phyloP scores from a whole-genome alignment of 306 rosid genomes.

The Erythrophleum fordii region DNA sequence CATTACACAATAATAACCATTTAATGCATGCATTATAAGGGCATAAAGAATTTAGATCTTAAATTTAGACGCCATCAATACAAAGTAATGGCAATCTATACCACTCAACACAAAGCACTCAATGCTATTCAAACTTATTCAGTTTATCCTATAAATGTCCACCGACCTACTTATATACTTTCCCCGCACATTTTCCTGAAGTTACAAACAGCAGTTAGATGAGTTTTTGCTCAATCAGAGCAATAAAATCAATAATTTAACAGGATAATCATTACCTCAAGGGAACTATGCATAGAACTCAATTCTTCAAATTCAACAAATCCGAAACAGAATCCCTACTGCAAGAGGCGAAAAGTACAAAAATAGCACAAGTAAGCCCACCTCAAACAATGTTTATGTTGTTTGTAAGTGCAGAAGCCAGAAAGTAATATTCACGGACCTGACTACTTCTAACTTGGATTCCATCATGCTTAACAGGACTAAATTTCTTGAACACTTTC shows the following conservation, averaged over 20 bases:
- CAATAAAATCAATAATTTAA: background rate
- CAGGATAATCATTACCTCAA: slow-evolving; percentile 62
- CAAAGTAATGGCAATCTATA: background rate
- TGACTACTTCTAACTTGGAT: slow-evolving; percentile 78
- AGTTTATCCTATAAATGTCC: background rate
- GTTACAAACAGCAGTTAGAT: background rate
- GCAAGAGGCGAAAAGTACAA: slow-evolving; percentile 45
- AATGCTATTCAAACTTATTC: background rate
- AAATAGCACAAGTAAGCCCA: slow-evolving; percentile 28
- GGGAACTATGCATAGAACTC: slow-evolving; percentile 75
- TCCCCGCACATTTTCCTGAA: background rate
- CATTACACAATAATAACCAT: background rate
- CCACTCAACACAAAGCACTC: background rate
- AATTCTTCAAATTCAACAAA: slow-evolving; percentile 81
- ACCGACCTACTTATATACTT: background rate
- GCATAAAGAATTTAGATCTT: background rate
- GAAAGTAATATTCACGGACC: slow-evolving; percentile 45
- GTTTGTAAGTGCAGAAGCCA: slow-evolving; percentile 29
- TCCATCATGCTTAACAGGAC: slow-evolving; percentile 66
- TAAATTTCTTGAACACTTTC: slow-evolving; percentile 62
- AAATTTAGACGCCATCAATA: background rate
- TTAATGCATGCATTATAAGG: background rate
- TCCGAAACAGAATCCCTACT: slow-evolving; percentile 93
- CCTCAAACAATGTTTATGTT: slow-evolving; percentile 35
- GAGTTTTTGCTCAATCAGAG: background rate